Percentiles rank a stretch among this genome's conserved stretches.
phyloP scores from a whole-genome alignment of 1,284 basidiomycete species.

The Apiotrichum veenhuisii region DNA sequence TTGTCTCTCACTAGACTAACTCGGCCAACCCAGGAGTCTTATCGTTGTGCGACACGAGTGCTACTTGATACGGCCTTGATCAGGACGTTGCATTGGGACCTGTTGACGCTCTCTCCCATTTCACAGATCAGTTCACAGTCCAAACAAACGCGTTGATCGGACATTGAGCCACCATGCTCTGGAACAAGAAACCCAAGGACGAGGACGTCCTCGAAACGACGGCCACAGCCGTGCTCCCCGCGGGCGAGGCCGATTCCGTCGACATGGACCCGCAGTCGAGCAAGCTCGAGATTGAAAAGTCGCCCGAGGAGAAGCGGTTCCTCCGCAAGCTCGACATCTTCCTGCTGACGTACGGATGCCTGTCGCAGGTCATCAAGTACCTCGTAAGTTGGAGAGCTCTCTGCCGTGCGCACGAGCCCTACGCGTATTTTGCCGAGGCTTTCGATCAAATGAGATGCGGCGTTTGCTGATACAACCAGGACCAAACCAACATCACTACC shows the following conservation, averaged over 20 bases:
- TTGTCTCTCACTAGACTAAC: too few relatives aligned
- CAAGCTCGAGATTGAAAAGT: constrained; percentile 17
- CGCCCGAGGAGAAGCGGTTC: constrained; percentile 32
- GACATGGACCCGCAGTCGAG: constrained; percentile 17
- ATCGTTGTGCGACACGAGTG: too few relatives aligned
- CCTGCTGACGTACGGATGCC: constrained; percentile 28
- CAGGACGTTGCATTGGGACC: too few relatives aligned
- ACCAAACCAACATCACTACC: constrained; percentile 28
- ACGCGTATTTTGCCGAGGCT: too few relatives aligned
- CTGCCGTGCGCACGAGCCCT: too few relatives aligned
- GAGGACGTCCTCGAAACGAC: not conserved
- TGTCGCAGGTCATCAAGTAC: constrained; percentile 17
- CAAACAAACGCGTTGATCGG: too few relatives aligned
- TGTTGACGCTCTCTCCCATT: too few relatives aligned
- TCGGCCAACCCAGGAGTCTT: too few relatives aligned
- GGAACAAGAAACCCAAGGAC: constrained; percentile 1
- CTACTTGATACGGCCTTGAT: too few relatives aligned
- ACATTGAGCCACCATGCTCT: not conserved
- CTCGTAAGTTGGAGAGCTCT: not conserved
- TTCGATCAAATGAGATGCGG: too few relatives aligned
- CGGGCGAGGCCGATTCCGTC: not conserved
- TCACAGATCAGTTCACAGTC: too few relatives aligned
- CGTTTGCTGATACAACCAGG: not conserved
- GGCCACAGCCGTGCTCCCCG: not conserved
- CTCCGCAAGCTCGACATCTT: constrained; percentile 37